These are phyloP conservation scores for Zoysia japonica DNA, from an alignment of 176 grass and related monocot species.

Conservation along the genomic window DNA sequence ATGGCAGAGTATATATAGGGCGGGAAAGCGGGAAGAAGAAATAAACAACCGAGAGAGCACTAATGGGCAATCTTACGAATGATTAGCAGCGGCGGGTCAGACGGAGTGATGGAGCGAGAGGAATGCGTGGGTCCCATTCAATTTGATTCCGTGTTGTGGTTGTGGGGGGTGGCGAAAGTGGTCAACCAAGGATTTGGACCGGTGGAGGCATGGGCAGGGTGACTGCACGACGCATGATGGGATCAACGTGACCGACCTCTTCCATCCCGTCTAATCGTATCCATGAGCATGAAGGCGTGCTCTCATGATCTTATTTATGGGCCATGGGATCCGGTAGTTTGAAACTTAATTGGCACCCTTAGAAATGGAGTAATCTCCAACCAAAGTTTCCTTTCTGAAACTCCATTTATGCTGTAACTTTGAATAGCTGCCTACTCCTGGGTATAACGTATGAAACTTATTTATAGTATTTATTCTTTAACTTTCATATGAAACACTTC, in stretches of 20 bases:
- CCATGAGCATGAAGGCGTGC: too few relatives aligned
- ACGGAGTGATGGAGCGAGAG: conserved; percentile 11
- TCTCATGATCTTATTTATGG: too few relatives aligned
- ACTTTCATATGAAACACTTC: too few relatives aligned
- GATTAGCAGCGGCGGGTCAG: conserved; percentile 18
- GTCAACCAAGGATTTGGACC: conserved; percentile 61
- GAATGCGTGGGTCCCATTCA: conserved; percentile 15
- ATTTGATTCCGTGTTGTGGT: conserved; percentile 44
- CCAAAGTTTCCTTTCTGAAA: too few relatives aligned
- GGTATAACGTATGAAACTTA: too few relatives aligned
- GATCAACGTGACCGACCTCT: conserved; percentile 28
- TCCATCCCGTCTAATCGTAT: too few relatives aligned
- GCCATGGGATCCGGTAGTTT: too few relatives aligned
- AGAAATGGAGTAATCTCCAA: too few relatives aligned
- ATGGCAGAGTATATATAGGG: conserved; percentile 50
- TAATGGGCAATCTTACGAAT: conserved; percentile 40
- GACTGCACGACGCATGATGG: conserved; percentile 42
- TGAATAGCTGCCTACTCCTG: too few relatives aligned
- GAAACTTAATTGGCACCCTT: too few relatives aligned
- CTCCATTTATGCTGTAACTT: too few relatives aligned
- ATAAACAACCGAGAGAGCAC: not conserved
- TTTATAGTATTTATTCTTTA: too few relatives aligned
- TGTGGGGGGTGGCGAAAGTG: conserved; percentile 41
- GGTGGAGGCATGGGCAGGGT: conserved; percentile 35
- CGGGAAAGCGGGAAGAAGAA: conserved; percentile 6